Base-by-base conservation (phyloP, 2,329 filamentous ascomycete species). In the Sporothrix protearum region DNA sequence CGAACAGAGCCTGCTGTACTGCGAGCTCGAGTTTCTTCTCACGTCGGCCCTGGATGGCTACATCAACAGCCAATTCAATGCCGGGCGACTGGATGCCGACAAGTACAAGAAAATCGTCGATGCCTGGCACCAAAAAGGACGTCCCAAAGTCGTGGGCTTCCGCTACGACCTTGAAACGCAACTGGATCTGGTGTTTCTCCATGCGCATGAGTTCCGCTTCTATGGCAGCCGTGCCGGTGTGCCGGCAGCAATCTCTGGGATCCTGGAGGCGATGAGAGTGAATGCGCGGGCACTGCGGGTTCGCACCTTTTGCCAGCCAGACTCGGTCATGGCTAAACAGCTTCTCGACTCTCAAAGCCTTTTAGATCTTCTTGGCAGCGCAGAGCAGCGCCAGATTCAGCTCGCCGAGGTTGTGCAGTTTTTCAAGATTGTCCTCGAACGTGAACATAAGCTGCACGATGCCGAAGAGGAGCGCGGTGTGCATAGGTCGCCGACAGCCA, bases 141-240 rank as follows among this genome's bases (percentile, higher is more conserved):
- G 85, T 0, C 85, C 86, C 6, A 83, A 81, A 71, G 86, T 89
- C 9, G 78, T 86, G 28, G 84, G 85, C 14, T 89, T 88, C 77
- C 85, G 86, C 22, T 89, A 87, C 77, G 86, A 89, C 73, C 77
- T 88, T 2, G 86, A 88, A 79, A 88, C 86, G 0, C 87, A 89
- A 78, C 76, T 89, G n/a, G 85, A 87, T 12, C 82, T 89, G 12
- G 77, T 88, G 28, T 76, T 78, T 19, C 76, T 85, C 9, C 87
- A 89, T 74, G 76, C 83, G 36, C 77, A 83, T 10, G 82, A 85
- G 28, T 89, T 89, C 75, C 82, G 82, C 45, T 89, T 89, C 78
- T 84, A 85, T 75, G 85, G 85, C 42, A 81, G 81, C 2, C 79
- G 81, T 10, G 82, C 85, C 70, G 80, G 80, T 33, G 80, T 83